Evolutionary conservation across 192 early-diverging fungal genomes (phyloP), one percentile per base, ranked within the genome.

Genomic region (Coemansia asiatica): DNA sequence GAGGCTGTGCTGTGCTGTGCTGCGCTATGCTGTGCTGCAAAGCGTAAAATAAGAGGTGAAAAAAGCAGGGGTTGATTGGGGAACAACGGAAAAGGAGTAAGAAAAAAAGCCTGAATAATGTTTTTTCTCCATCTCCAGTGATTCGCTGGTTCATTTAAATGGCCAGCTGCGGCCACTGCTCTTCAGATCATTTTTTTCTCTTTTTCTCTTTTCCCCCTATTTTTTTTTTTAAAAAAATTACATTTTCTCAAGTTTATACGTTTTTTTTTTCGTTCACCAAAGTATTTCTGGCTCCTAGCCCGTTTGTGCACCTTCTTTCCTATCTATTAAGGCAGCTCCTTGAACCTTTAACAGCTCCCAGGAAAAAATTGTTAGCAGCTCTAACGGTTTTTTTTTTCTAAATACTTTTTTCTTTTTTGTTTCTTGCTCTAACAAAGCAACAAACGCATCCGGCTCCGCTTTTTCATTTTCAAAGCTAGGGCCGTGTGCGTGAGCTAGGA

Each of bases 101-200:
- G 9, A 1, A 6, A 23, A n/a, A 8, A 23, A 7, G n/a, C 48
- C 7, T 23, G 25, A 5, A 16, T 13, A 28, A 10, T 54, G 6
- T 13, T 54, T 7, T 54, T 36, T 21, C 56, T 19, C 19, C 56
- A 27, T 33, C 8, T 31, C 31, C 10, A n/a, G 26, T 26, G 12
- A 27, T 28, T 33, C 33, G 18, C 56, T 8, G 9, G 8, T 57
- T 19, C 31, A 3, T 31, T 57, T 57, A 57, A 57, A 57, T 33
- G 28, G 29, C 22, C 25, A 31, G 35, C 71, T 49, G 61, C 72
- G 54, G 72, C 66, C 65, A 38, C 66, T 46, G 56, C 58, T n/a
- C 61, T 35, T 9, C 27, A 4, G 15, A 44, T 36, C 13, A n/a
- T 51, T 54, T 60, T 64, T 64, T 54, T 58, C 56, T 46, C 56